phyloP scores from a whole-genome alignment of 1,139 yeast species.

The Taphrina sp. region DNA sequence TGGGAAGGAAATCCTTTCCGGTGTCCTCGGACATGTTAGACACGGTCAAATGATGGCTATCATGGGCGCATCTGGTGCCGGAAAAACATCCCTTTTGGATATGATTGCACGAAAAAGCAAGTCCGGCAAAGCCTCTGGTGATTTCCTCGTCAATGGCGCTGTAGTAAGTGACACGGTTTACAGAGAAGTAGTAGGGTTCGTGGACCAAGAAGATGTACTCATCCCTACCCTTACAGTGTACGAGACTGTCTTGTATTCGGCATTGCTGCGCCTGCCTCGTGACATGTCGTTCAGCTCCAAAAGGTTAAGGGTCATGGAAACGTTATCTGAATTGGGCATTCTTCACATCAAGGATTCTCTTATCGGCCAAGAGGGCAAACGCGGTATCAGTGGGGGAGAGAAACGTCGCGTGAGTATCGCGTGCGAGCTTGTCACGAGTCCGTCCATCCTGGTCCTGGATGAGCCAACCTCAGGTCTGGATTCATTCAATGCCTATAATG shows the following conservation, averaged over 20 bases:
- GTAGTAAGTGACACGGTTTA: constrained; percentile 47
- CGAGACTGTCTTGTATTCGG: constrained; percentile 91
- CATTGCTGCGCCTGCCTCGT: constrained; percentile 78
- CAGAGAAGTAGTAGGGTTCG: constrained; percentile 79
- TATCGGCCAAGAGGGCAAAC: constrained; percentile 81
- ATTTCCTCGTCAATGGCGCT: constrained; percentile 70
- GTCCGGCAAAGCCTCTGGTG: constrained; percentile 65
- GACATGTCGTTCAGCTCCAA: constrained; percentile 71
- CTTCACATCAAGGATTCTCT: constrained; percentile 76
- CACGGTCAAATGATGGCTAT: constrained; percentile 92
- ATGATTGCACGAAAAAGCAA: constrained; percentile 85
- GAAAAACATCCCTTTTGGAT: constrained; percentile 88
- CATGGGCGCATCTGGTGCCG: constrained; percentile 99
- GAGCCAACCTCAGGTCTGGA: constrained; percentile 97
- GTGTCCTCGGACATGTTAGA: constrained; percentile 69
- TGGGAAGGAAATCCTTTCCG: constrained; percentile 57
- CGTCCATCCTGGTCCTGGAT: constrained; percentile 74
- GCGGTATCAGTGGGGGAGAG: constrained; percentile 96
- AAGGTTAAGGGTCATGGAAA: constrained; percentile 76
- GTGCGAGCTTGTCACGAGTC: constrained; percentile 83
- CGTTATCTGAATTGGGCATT: constrained; percentile 79
- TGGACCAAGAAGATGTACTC: constrained; percentile 92
- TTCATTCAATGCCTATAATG: constrained; percentile 88
- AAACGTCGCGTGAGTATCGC: constrained; percentile 86
- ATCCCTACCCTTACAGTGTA: constrained; percentile 92